Base-by-base conservation (phyloP, 768 basidiomycete genomes). In the Pulveroboletus sp. region DNA sequence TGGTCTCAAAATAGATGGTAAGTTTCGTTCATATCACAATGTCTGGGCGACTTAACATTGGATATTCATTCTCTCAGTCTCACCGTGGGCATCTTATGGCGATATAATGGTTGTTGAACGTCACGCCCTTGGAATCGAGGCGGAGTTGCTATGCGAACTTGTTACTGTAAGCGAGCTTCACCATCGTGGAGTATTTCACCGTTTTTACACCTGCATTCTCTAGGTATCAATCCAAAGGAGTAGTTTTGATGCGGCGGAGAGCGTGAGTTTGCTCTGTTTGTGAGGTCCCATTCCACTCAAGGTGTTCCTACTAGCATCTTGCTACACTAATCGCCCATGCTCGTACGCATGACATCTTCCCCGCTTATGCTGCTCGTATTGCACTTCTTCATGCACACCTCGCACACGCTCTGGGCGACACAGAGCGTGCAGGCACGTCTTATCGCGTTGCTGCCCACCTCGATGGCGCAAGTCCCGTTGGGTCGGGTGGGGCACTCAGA, bases 341-440 rank as follows among this genome's bases (percentile, higher is more conserved):
- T 5, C 81, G 85, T 8, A 80, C 78, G 0, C 63, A 77, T 46
- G 61, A 65, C n/a, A 67, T 87, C 35, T 91, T 85, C 57, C 51
- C 62, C 28, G 43, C 64, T 0, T 89, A 82, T 58, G 71, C 81
- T 2, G 75, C 82, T 0, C 79, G 84, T 5, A 80, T 89, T 10
- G 75, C 83, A 6, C 71, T 90, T 7, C 76, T 83, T 50, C 77
- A 86, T 46, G 88, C 81, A 0, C 86, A 91, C 52, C 77, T 90
- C 27, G 82, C 85, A 5, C 88, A 91, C 61, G 79, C 85, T 2
- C 66, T 79, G 5, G 79, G 80, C 1, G 71, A 78, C 8, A 62
- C 69, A 0, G 70, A 73, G 10, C 74, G 79, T 2, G 88, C 89
- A 15, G 57, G 73, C 42, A 70, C 74, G 33, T 85, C 83, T 49